These are phyloP conservation scores for Trichocomaceae sp. DNA, from an alignment of 2,329 filamentous ascomycete genomes.

Conservation along the genomic window DNA sequence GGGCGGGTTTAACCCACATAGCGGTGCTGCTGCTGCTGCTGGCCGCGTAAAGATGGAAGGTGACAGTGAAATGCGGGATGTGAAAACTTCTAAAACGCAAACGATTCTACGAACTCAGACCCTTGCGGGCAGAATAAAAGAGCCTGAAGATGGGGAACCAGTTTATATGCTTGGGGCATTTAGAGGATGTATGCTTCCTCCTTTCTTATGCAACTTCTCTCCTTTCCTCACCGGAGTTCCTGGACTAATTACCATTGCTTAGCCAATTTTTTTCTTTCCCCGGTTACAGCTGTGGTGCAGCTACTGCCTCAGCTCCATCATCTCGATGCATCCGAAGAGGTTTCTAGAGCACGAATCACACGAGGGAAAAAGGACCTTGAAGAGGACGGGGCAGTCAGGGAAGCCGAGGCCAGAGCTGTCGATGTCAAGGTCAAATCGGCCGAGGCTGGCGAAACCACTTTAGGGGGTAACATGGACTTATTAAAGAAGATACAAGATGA, in stretches of 20 bases:
- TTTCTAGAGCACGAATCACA: conserved; percentile 35
- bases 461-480: conserved; percentile 67
- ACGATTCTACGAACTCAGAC: conserved; percentile 69
- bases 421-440: conserved; percentile 80
- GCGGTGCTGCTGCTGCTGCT: conserved; percentile 24
- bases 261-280: conserved; percentile 60
- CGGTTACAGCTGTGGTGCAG: conserved; percentile 74
- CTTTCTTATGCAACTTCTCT: neutral
- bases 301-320: conserved; percentile 90
- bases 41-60: conserved; percentile 17
- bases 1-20: conserved; percentile 60
- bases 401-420: conserved; percentile 63
- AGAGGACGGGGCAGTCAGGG: conserved; percentile 39
- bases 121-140: conserved; percentile 71
- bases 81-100: conserved; percentile 32
- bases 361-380: conserved; percentile 34
- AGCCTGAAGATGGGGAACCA: conserved; percentile 62
- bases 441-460: conserved; percentile 58
- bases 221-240: neutral
- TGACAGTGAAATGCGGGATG: conserved; percentile 26
- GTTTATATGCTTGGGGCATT: conserved; percentile 91
- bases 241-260: conserved; percentile 30
- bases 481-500: conserved; percentile 75
- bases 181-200: conserved; percentile 58
- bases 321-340: conserved; percentile 74